phyloP scores from a whole-genome alignment of 305 asterid species.

The Salvia sclarea region DNA sequence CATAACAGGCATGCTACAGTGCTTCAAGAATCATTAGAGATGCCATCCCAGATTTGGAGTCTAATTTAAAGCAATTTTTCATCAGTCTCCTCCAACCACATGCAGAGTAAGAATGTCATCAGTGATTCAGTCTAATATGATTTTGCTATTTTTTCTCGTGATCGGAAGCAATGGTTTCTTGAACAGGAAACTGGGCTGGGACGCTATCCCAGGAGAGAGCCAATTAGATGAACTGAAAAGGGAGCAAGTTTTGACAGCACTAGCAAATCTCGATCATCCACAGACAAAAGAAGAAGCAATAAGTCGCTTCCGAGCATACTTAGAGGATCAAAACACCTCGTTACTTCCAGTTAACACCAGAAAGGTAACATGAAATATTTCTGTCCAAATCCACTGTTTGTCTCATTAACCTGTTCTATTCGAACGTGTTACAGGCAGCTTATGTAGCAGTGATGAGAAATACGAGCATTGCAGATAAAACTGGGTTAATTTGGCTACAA shows the following conservation, averaged over 20 bases:
- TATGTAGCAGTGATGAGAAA: slow-evolving; percentile 42
- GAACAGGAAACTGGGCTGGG: slow-evolving; percentile 43
- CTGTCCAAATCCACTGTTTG: not conserved
- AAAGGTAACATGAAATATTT: slow-evolving; percentile 31
- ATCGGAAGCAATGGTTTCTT: slow-evolving; percentile 11
- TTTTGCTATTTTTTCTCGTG: no score
- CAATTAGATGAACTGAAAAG: slow-evolving; percentile 34
- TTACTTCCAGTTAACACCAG: slow-evolving; percentile 43
- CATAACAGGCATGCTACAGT: slow-evolving; percentile 28
- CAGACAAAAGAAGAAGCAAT: slow-evolving; percentile 41
- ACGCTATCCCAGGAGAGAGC: slow-evolving; percentile 39
- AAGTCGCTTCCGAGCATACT: slow-evolving; percentile 38
- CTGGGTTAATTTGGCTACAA: slow-evolving; percentile 34
- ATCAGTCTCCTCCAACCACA: slow-evolving; percentile 35
- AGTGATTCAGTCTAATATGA: no score
- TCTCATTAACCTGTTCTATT: not conserved
- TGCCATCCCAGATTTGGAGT: slow-evolving; percentile 38
- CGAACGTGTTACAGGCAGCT: slow-evolving; percentile 36
- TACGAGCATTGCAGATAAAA: slow-evolving; percentile 30
- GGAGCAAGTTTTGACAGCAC: slow-evolving; percentile 39
- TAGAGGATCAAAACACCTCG: slow-evolving; percentile 33
- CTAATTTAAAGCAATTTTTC: slow-evolving; percentile 34
- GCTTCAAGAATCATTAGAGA: slow-evolving; percentile 34
- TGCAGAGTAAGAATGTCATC: slow-evolving; percentile 36
- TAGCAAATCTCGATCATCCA: slow-evolving; percentile 37